Conservation (phyloP, 2,329 filamentous ascomycete species). For the Paecilomyces fulvus region DNA sequence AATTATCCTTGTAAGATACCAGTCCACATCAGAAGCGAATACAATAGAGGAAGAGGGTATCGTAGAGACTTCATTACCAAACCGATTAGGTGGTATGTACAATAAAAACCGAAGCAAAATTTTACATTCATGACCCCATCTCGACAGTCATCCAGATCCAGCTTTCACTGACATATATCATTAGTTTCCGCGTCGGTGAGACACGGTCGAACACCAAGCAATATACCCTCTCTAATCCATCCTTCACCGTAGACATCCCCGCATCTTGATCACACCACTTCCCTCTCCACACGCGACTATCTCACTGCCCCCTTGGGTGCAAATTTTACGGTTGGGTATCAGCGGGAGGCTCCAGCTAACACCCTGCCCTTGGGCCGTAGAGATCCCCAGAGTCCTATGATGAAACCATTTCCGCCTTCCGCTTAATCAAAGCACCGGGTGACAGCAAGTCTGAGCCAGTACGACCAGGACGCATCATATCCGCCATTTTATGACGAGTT, state of each 20-base stretch:
- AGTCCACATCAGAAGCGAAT: not conserved
- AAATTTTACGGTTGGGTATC: not conserved
- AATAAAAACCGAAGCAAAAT: conserved; percentile 7
- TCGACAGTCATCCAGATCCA: not conserved
- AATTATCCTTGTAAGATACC: no score
- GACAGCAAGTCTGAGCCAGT: conserved; percentile 5
- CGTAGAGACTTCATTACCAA: conserved; percentile 31
- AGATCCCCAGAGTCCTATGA: conserved; percentile 1
- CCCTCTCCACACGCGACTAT: not conserved
- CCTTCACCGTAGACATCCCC: not conserved
- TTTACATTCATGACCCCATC: not conserved
- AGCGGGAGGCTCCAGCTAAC: not conserved
- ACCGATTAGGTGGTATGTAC: conserved; percentile 31
- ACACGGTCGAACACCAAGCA: not conserved
- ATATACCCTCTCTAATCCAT: not conserved
- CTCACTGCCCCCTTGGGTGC: not conserved
- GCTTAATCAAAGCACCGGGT: not conserved
- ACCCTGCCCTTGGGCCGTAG: not conserved
- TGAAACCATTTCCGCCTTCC: not conserved
- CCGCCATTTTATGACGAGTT: conserved; percentile 33
- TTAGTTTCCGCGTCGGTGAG: not conserved
- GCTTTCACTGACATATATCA: not conserved
- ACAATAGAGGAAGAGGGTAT: conserved; percentile 15
- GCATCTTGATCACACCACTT: not conserved
- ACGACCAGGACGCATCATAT: conserved; percentile 32